phyloP scores from a whole-genome alignment of 805 yeast genomes.

The Ogataea paraovalis region DNA sequence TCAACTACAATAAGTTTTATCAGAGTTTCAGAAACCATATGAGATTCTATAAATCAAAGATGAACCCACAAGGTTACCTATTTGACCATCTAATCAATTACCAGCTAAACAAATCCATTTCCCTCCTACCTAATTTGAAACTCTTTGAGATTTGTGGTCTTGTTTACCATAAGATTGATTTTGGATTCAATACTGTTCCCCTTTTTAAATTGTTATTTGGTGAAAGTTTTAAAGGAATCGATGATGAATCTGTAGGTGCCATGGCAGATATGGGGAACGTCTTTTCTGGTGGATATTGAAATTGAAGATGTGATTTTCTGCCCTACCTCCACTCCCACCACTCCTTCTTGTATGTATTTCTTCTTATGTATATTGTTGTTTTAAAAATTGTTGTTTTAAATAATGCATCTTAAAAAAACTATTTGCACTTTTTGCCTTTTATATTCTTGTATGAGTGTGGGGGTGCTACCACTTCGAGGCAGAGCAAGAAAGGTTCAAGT shows the following conservation, averaged over 20 bases:
- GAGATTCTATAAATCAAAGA: slow-evolving; percentile 16
- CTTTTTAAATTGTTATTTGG: slow-evolving; percentile 24
- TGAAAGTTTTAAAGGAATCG: slow-evolving; percentile 20
- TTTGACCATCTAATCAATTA: slow-evolving; percentile 27
- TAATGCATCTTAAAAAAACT: neutral
- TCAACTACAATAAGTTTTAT: slow-evolving; percentile 8
- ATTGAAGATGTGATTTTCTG: neutral
- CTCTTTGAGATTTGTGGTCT: slow-evolving; percentile 31
- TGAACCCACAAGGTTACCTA: slow-evolving; percentile 19
- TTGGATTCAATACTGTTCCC: slow-evolving; percentile 1
- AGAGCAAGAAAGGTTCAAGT: no score
- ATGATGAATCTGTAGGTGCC: slow-evolving; percentile 14
- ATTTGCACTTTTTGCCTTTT: neutral
- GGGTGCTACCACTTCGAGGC: no score
- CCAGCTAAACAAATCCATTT: slow-evolving; percentile 24
- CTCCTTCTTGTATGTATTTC: neutral
- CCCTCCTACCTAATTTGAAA: slow-evolving; percentile 17
- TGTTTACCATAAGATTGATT: slow-evolving; percentile 17
- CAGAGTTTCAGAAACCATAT: slow-evolving; percentile 10
- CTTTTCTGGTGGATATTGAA: slow-evolving; percentile 17
- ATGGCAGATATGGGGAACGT: slow-evolving; percentile 27
- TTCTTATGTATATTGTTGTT: neutral
- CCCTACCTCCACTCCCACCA: no score
- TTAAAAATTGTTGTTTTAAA: neutral
- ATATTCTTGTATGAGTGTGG: neutral